These are phyloP conservation scores for Cercospora zeae-maydis DNA, from an alignment of 2,329 filamentous ascomycete species.

Conservation along the genomic window DNA sequence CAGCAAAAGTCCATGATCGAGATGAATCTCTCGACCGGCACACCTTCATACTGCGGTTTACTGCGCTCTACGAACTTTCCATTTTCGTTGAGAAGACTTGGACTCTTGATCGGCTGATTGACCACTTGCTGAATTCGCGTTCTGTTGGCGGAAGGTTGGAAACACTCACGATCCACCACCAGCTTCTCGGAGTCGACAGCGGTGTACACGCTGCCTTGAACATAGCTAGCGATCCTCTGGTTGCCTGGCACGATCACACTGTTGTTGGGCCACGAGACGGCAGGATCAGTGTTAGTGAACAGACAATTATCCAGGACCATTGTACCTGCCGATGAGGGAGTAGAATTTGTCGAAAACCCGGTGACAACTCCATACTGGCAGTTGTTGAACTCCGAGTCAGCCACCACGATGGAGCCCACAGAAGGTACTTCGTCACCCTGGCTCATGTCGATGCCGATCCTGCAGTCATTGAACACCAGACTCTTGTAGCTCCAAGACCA, in stretches of 20 bases:
- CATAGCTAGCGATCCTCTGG: conserved; percentile 61
- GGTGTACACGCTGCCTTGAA: conserved; percentile 69
- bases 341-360: conserved; percentile 59
- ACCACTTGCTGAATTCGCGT: conserved; percentile 34
- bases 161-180: conserved; percentile 23
- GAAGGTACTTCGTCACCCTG: conserved; percentile 45
- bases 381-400: conserved; percentile 74
- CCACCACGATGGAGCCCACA: conserved; percentile 76
- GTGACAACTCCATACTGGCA: conserved; percentile 74
- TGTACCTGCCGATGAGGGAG: conserved; percentile 68
- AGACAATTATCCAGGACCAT: conserved; percentile 86
- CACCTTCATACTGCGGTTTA: conserved; percentile 79
- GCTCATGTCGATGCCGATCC: conserved; percentile 76
- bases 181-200: conserved; percentile 28
- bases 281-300: conserved; percentile 60
- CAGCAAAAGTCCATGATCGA: conserved; percentile 49
- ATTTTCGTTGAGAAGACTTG: conserved; percentile 58
- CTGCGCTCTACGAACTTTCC: conserved; percentile 74
- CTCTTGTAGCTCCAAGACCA: conserved; percentile 83
- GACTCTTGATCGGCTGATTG: conserved; percentile 59
- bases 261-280: conserved; percentile 58
- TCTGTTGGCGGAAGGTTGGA: conserved; percentile 27
- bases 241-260: conserved; percentile 66
- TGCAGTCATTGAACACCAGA: conserved; percentile 54
- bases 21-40: conserved; percentile 66